phyloP scores from a whole-genome alignment of 139 green algal species.

The Astrephomene gubernaculifera region DNA sequence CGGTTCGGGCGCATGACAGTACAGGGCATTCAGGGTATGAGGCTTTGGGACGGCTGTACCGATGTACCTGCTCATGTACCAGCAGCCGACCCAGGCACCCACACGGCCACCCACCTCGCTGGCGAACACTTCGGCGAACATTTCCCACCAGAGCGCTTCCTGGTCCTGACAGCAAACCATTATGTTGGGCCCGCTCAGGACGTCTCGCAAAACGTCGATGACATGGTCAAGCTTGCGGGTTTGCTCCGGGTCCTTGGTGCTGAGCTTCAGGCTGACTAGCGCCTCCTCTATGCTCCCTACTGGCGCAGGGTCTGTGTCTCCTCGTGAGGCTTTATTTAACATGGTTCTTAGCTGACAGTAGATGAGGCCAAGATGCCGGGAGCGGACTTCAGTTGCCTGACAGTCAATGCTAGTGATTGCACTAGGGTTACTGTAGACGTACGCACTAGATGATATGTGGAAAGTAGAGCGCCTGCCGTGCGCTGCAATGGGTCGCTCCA shows the following conservation, averaged over 20 bases:
- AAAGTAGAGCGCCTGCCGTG: too few relatives aligned
- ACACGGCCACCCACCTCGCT: constrained; percentile 32
- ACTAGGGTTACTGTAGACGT: too few relatives aligned
- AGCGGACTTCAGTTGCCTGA: too few relatives aligned
- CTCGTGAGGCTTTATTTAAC: not conserved
- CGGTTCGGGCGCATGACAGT: too few relatives aligned
- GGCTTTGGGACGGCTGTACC: too few relatives aligned
- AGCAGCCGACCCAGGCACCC: too few relatives aligned
- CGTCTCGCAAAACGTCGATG: not conserved
- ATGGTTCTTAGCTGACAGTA: not conserved
- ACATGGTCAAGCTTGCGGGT: not conserved
- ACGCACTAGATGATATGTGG: too few relatives aligned
- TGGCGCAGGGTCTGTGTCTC: not conserved
- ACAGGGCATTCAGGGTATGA: too few relatives aligned
- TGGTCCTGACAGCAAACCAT: constrained; percentile 11
- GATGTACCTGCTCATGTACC: too few relatives aligned
- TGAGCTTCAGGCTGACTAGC: constrained; percentile 4
- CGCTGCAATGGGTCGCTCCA: too few relatives aligned
- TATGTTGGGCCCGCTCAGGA: constrained; percentile 27
- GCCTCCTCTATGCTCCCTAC: constrained; percentile 19
- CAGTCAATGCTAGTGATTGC: too few relatives aligned
- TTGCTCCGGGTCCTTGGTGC: not conserved
- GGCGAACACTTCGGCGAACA: constrained; percentile 56
- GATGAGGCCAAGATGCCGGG: too few relatives aligned
- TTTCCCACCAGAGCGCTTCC: constrained; percentile 54